Conservation (phyloP, 129 eudicot genomes). For the Lactuca saligna region DNA sequence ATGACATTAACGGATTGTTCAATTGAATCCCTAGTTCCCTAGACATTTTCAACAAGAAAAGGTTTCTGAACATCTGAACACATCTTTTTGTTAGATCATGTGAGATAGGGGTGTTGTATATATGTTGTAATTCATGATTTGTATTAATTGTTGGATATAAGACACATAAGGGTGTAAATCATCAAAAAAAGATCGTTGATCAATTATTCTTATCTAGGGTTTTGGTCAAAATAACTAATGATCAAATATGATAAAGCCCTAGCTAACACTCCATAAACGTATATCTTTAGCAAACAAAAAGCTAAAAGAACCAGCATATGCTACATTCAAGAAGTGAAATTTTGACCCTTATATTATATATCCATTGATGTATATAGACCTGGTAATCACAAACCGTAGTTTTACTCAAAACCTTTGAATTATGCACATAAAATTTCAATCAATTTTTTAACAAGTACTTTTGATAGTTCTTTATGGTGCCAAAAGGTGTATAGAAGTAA, state of each 20-base stretch:
- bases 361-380: not conserved
- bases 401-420: not conserved
- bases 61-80: not conserved
- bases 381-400: not conserved
- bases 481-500: conserved; percentile 12
- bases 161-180: not conserved
- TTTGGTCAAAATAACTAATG: not conserved
- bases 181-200: not conserved
- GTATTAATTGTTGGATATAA: not conserved
- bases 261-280: not conserved
- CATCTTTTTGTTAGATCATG: not conserved
- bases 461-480: conserved; percentile 12
- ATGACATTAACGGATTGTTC: not conserved
- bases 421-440: not conserved
- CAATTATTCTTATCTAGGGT: not conserved
- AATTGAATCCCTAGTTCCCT: not conserved
- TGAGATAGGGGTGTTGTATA: not conserved
- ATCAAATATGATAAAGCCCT: conserved; percentile 10
- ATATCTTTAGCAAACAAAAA: too few species aligned
- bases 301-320: not conserved
- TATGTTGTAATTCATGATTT: not conserved
- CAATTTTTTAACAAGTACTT: not conserved
- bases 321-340: not conserved
- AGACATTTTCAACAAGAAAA: not conserved
- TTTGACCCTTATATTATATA: not conserved